These are phyloP conservation scores for Cladosporium sp. DNA, from an alignment of 2,329 filamentous ascomycete genomes.

Conservation along the genomic window DNA sequence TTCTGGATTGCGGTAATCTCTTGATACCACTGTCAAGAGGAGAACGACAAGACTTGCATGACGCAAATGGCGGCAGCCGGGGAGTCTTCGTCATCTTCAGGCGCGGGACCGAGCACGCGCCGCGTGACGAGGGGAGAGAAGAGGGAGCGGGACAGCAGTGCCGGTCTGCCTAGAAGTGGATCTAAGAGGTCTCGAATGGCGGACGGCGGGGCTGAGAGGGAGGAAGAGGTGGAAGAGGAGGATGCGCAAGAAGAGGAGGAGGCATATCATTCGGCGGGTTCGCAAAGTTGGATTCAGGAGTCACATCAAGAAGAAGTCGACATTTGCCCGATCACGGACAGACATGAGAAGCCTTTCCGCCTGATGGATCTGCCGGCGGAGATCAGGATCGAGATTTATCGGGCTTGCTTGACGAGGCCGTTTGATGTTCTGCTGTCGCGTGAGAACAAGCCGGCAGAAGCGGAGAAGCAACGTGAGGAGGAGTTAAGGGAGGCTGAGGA, in stretches of 20 bases:
- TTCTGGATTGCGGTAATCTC: too few relatives aligned
- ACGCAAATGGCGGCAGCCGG: conserved; percentile 3
- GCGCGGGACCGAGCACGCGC: background rate
- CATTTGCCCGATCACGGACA: conserved; percentile 1
- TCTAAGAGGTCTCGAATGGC: conserved; percentile 9
- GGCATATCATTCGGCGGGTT: background rate
- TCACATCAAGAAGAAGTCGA: background rate
- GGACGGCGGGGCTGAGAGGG: conserved; percentile 1
- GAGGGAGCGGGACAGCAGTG: conserved; percentile 1
- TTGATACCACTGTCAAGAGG: too few relatives aligned
- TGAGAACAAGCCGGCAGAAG: conserved; percentile 14
- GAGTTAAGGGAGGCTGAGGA: background rate
- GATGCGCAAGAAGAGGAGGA: background rate
- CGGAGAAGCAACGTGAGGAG: background rate
- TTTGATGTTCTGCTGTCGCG: conserved; percentile 30
- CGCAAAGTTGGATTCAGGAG: background rate
- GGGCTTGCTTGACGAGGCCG: conserved; percentile 31
- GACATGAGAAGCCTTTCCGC: conserved; percentile 26
- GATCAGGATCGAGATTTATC: conserved; percentile 43
- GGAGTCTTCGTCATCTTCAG: background rate
- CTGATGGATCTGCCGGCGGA: conserved; percentile 45
- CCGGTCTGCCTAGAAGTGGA: background rate
- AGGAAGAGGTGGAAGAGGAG: background rate
- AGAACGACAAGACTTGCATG: background rate
- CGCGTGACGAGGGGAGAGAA: conserved; percentile 3